These are phyloP conservation scores for Astragalus membranaceus DNA, from an alignment of 306 rosid species.

Conservation along the genomic window DNA sequence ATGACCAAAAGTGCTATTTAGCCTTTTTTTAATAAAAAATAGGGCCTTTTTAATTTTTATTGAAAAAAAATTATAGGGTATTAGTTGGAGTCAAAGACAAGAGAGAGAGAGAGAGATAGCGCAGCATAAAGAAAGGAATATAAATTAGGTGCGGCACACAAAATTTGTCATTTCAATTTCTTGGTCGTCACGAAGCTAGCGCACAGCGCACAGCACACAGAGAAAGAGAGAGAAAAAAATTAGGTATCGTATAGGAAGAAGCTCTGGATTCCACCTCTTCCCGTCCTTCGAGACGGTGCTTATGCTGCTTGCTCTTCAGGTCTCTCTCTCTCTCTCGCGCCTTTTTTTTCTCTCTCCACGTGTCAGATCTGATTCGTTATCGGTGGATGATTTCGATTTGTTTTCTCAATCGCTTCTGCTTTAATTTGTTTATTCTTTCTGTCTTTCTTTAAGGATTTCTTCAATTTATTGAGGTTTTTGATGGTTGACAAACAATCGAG, in stretches of 20 bases:
- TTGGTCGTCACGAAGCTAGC: constrained; percentile 12
- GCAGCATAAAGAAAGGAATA: not conserved
- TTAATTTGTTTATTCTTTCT: not conserved
- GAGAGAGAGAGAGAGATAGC: not conserved
- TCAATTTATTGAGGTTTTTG: not conserved
- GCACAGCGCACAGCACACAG: not conserved
- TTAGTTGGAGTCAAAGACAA: not conserved
- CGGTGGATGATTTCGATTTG: not conserved
- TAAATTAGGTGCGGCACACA: constrained; percentile 18
- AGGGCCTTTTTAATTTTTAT: too few species aligned
- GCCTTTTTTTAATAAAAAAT: too few species aligned
- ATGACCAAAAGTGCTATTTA: too few species aligned
- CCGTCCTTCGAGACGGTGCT: constrained; percentile 97
- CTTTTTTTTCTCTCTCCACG: not conserved
- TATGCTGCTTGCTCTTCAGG: constrained; percentile 75
- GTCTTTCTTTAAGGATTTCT: not conserved
- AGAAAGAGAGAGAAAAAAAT: not conserved
- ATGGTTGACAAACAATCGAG: not conserved
- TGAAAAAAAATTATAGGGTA: too few species aligned
- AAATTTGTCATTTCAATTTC: not conserved
- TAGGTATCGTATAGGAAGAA: constrained; percentile 26
- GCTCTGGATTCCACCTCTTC: constrained; percentile 87
- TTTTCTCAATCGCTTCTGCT: not conserved
- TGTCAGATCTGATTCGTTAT: constrained; percentile 24
- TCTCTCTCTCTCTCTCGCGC: not conserved